Evolutionary conservation across 2,329 filamentous ascomycete genomes (phyloP).

Genomic region (Ceratocystis papillata): DNA sequence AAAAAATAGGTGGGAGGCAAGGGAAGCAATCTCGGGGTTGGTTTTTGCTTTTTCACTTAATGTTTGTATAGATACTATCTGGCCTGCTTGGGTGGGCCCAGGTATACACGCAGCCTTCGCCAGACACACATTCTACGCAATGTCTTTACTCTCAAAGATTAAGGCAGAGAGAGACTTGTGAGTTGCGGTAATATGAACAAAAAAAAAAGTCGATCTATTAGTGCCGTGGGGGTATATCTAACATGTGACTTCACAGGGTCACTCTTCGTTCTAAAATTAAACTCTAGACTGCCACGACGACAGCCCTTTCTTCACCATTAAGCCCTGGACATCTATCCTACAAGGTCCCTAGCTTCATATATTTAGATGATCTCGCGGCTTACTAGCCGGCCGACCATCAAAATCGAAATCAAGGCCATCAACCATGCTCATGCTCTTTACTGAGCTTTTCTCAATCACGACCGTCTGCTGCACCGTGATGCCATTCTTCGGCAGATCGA

Average conservation of each 20-base stretch:
- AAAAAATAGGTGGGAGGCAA: constrained; percentile 27
- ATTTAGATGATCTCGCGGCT: constrained; percentile 16
- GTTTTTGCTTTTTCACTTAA: not conserved
- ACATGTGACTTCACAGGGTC: not conserved
- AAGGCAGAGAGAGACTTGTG: not conserved
- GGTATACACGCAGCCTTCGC: not conserved
- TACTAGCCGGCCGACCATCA: constrained; percentile 12
- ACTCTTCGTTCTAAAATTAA: constrained; percentile 4
- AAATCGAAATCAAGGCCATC: constrained; percentile 11
- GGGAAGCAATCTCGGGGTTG: too few species aligned
- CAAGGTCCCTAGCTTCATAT: not conserved
- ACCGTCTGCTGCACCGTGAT: constrained; percentile 21
- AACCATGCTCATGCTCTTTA: constrained; percentile 6
- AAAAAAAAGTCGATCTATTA: not conserved
- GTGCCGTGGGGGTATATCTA: constrained; percentile 13
- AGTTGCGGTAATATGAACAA: not conserved
- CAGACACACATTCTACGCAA: not conserved
- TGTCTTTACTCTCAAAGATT: not conserved
- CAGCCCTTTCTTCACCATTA: not conserved
- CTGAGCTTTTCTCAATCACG: constrained; percentile 16
- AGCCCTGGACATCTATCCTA: not conserved
- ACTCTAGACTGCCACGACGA: not conserved
- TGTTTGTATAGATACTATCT: constrained; percentile 9
- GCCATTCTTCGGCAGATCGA: constrained; percentile 8
- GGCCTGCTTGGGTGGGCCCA: not conserved